Conservation (phyloP, 2,329 filamentous ascomycete species). For the Colletotrichum echinochloae region DNA sequence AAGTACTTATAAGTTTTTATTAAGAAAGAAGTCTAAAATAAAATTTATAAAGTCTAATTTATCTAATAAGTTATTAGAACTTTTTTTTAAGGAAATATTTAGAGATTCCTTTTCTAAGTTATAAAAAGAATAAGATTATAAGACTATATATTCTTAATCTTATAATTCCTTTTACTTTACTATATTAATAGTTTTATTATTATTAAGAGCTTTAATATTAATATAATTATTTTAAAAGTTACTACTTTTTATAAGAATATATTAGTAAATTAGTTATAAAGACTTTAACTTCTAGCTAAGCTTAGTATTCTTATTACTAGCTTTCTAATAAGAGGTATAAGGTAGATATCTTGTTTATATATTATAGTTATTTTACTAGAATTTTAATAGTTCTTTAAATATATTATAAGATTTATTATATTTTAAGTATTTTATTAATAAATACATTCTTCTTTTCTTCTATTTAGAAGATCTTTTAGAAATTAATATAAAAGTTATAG, state of each 20-base stretch:
- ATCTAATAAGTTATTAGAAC: background rate
- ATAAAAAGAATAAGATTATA: background rate
- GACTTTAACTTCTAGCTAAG: background rate
- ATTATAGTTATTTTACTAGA: background rate
- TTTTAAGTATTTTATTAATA: background rate
- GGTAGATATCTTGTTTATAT: background rate
- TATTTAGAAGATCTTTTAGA: too few species aligned
- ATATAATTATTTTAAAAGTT: background rate
- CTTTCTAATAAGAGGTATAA: background rate
- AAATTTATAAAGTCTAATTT: background rate
- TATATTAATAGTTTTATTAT: background rate
- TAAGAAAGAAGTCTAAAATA: background rate
- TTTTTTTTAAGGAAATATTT: background rate
- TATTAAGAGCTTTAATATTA: background rate
- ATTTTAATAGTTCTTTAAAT: background rate
- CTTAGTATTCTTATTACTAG: background rate
- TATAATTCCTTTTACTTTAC: background rate
- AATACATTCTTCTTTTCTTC: too few species aligned
- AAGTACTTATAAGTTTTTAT: background rate
- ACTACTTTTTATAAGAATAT: background rate
- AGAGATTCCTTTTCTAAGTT: background rate
- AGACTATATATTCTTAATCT: too few species aligned
- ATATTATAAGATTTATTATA: background rate
- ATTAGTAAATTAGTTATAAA: background rate
- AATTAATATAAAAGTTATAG: too few species aligned